phyloP scores from a whole-genome alignment of 345 rosid species.

The Aquilaria yunnanensis region DNA sequence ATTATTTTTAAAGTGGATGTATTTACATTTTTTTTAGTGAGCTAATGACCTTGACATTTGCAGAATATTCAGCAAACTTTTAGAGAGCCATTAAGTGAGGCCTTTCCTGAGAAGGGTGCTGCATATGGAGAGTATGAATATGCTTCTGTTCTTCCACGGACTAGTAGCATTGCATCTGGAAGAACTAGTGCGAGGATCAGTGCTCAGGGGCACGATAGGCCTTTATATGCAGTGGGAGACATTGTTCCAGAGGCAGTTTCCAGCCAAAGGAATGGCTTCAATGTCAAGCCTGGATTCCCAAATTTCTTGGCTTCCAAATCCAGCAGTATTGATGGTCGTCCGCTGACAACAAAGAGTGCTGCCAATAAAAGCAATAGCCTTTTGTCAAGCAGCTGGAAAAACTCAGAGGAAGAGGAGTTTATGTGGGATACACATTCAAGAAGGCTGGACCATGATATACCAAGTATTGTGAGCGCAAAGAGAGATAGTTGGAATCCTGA shows the following conservation, averaged over 20 bases:
- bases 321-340: constrained; percentile 31
- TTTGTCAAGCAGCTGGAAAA: constrained; percentile 75
- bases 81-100: constrained; percentile 45
- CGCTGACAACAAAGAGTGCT: constrained; percentile 28
- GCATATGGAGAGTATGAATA: constrained; percentile 53
- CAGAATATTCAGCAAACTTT: constrained; percentile 46
- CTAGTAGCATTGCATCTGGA: constrained; percentile 43
- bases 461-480: constrained; percentile 36
- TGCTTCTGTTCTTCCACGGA: constrained; percentile 54
- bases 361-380: constrained; percentile 34
- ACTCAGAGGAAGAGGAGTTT: constrained; percentile 95
- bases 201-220: constrained; percentile 55
- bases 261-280: constrained; percentile 57
- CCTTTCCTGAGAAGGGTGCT: constrained; percentile 45
- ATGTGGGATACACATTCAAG: constrained; percentile 93
- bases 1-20: constrained; percentile 1
- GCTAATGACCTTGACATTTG: constrained; percentile 15
- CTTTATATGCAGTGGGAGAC: constrained; percentile 51
- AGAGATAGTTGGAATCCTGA: constrained; percentile 48
- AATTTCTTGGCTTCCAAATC: constrained; percentile 42
- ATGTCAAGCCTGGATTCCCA: constrained; percentile 44
- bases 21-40: constrained; percentile 11
- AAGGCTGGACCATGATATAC: constrained; percentile 47
- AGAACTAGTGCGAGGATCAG: constrained; percentile 44
- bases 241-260: constrained; percentile 45